Evolutionary conservation across 306 rosid species (phyloP), one percentile per base, ranked within the genome.

Genomic region (Glycyrrhiza uralensis): DNA sequence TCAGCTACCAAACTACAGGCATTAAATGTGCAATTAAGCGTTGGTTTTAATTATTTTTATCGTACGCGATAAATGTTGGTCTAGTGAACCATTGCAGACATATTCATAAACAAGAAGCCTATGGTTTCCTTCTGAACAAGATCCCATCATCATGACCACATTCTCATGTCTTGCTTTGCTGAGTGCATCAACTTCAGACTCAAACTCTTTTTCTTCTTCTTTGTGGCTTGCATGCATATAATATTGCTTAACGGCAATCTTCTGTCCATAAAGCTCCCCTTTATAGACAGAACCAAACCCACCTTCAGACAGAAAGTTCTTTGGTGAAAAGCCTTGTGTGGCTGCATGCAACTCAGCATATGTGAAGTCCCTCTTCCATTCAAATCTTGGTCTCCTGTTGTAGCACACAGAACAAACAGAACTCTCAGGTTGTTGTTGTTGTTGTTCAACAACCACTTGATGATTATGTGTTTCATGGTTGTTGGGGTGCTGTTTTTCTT

Each of bases 81-180:
- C 93, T 44, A 91, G 49, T 46, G 97, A 91, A 4, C 93, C 85
- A 61, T 89, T 18, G 92, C 97, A 91, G 60, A 91, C 87, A 65
- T 76, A 89, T 78, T 91, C 96, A 49, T 91, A 91, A 38, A 89
- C 97, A 35, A 91, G 93, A 49, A 87, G 84, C 80, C 93, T 85
- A 4, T 69, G 50, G 26, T 56, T 72, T 63, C 91, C 90, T 62
- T 91, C 91, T 1, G 93, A 79, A 45, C 93, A 91, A 9, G 90
- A 87, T 10, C 97, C 97, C 24, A 91, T 69, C 23, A 89, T 73
- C 86, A 70, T 75, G 28, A 91, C 91, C 83, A 89, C 81, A 84
- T 91, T 91, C 63, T 85, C 69, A 59, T 91, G 97, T 74, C 83
- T 89, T 60, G 86, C 96, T 81, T 72, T 89, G 77, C 90, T 81